Percentiles rank a stretch among this genome's conserved stretches.
These are phyloP conservation scores for Cystoisospora suis DNA, from an alignment of 169 alveolate genomes.

Conservation along the genomic window DNA sequence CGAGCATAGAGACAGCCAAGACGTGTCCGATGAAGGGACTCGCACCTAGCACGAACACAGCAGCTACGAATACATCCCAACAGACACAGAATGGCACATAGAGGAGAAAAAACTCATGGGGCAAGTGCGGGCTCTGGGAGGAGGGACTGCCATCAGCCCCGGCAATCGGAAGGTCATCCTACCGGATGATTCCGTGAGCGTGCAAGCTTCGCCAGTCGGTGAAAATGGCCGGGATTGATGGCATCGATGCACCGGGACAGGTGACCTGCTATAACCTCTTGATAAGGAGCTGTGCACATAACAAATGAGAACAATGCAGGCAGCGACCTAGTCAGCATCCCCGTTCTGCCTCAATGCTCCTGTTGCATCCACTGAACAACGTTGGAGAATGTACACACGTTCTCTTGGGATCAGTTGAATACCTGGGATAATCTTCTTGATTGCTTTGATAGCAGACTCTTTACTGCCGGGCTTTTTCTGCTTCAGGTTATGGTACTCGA, in stretches of 20 bases:
- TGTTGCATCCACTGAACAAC: neutral
- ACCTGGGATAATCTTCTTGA: constrained; percentile 55
- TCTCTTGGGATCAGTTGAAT: neutral
- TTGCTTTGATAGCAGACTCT: constrained; percentile 45
- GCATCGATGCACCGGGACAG: constrained; percentile 31
- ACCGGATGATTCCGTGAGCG: constrained; percentile 35
- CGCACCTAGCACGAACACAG: too few relatives aligned
- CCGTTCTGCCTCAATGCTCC: neutral
- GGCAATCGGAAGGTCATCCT: too few relatives aligned
- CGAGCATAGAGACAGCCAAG: too few relatives aligned
- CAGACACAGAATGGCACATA: too few relatives aligned
- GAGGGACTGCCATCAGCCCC: too few relatives aligned
- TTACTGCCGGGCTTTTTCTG: constrained; percentile 19
- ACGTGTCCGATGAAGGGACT: too few relatives aligned
- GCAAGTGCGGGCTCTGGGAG: too few relatives aligned
- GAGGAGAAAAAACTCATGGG: too few relatives aligned
- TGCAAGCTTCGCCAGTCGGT: constrained; percentile 51
- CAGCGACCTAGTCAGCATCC: too few relatives aligned
- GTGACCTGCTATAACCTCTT: neutral
- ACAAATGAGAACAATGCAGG: neutral
- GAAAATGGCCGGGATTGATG: constrained; percentile 54
- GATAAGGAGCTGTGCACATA: neutral
- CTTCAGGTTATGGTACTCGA: constrained; percentile 45
- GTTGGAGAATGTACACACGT: neutral
- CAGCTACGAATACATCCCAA: too few relatives aligned